A percentile compares a stretch with the other conserved stretches of the same genome.
These are phyloP conservation scores for Butyriboletus loyo DNA, from an alignment of 768 basidiomycete genomes.

Conservation along the genomic window DNA sequence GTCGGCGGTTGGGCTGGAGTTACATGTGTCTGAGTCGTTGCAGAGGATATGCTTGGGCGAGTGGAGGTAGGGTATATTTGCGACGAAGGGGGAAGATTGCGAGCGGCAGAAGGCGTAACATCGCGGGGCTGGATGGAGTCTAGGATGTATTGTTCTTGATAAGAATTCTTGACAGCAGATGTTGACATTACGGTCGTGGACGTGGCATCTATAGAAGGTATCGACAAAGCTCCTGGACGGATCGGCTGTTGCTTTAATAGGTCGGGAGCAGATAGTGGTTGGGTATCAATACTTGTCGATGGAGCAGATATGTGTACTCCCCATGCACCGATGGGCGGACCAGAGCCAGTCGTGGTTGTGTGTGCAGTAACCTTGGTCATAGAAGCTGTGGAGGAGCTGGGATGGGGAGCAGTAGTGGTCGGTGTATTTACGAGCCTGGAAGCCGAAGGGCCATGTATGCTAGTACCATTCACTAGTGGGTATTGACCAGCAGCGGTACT, in stretches of 20 bases:
- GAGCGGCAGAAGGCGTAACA: slow-evolving; percentile 10
- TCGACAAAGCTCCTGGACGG: slow-evolving; percentile 14
- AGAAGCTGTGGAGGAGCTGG: slow-evolving; percentile 1
- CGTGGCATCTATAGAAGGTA: slow-evolving; percentile 16
- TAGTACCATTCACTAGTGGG: slow-evolving; percentile 6
- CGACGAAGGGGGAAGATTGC: slow-evolving; percentile 18
- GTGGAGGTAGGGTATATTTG: slow-evolving; percentile 22
- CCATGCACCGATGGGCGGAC: slow-evolving; percentile 1
- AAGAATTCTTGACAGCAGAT: slow-evolving; percentile 13
- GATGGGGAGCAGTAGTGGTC: not conserved
- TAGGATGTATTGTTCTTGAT: slow-evolving; percentile 19
- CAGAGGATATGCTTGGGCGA: slow-evolving; percentile 20
- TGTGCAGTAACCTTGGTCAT: slow-evolving; percentile 7
- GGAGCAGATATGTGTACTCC: slow-evolving; percentile 8
- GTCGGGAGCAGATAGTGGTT: slow-evolving; percentile 14
- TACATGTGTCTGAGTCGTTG: slow-evolving; percentile 20
- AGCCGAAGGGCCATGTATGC: slow-evolving; percentile 4
- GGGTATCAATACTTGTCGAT: slow-evolving; percentile 4
- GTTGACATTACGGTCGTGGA: slow-evolving; percentile 11
- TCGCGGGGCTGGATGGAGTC: slow-evolving; percentile 27
- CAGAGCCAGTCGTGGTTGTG: slow-evolving; percentile 2
- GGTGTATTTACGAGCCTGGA: slow-evolving; percentile 10
- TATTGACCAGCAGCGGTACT: slow-evolving; percentile 3
- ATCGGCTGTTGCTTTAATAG: slow-evolving; percentile 17
- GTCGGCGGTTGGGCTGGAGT: slow-evolving; percentile 17